Evolutionary conservation across 176 grass and related monocot genomes (phyloP), one percentile per base, ranked within the genome.

Genomic region (Bromus sterilis): DNA sequence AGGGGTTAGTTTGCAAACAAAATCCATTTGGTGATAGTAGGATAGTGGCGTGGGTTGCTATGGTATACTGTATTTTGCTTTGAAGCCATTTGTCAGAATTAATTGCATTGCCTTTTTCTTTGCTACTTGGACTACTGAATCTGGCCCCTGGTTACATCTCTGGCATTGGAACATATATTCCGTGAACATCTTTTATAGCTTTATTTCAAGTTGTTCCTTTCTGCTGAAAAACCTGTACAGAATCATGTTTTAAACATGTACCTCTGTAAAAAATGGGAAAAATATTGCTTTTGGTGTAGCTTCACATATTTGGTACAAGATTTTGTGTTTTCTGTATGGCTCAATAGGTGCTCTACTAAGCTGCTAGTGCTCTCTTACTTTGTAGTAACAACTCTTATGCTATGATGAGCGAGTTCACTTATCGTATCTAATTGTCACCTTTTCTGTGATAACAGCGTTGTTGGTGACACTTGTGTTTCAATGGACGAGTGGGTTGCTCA

Each of bases 401-500:
- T 30, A 44, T 58, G 70, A 20, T 81, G 5, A 78, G 61, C 42
- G 30, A 60, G 11, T 49, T 67, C 13, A 15, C 34, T 14, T 63
- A 23, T n/a, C 23, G 41, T 79, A 59, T 14, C 35, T n/a, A 29
- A 7, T 53, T 80, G 66, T 67, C 58, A 56, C 76, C 5, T 79
- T 64, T 29, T 66, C 15, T 74, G 1, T 65, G 8, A 36, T 76
- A 56, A 78, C 79, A 98, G 95, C 57, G 90, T 87, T 16, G 82
- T 86, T 2, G 82, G 83, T 61, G 95, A 98, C 85, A 83, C 95
- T 11, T 98, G 95, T 77, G 88, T 95, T 16, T 85, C 92, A 1
- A 98, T 98, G 95, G 90, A 93, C 6, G 88, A 93, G 18, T 98
- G 95, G 95, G 86, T 87, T 46, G 82, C 43, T 82, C 90, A 98